Conservation (phyloP, 495 filamentous ascomycete genomes). For the Chaetomium cochliodes region DNA sequence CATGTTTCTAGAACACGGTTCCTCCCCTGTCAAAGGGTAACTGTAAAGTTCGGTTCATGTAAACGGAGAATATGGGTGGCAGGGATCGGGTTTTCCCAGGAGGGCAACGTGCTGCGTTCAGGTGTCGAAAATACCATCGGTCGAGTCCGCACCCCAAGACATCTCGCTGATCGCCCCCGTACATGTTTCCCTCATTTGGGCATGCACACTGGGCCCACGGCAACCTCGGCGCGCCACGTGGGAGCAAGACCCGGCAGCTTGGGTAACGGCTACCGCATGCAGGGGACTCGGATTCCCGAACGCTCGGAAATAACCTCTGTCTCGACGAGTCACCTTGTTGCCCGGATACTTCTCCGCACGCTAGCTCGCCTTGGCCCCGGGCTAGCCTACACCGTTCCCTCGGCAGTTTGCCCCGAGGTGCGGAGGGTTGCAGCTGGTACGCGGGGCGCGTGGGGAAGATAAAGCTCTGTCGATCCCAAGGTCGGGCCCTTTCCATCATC, state of each 20-base stretch:
- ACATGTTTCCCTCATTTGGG: too few relatives aligned
- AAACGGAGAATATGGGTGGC: too few relatives aligned
- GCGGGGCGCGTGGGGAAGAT: neutral
- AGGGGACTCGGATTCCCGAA: slow-evolving; percentile 6
- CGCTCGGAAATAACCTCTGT: neutral
- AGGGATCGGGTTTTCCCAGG: too few relatives aligned
- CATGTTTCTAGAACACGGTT: too few relatives aligned
- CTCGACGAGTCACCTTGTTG: neutral
- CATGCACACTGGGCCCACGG: too few relatives aligned
- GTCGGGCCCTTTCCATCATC: neutral
- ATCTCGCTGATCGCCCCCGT: too few relatives aligned
- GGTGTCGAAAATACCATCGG: too few relatives aligned
- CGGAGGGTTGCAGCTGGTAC: neutral
- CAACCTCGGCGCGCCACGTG: neutral
- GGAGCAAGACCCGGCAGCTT: slow-evolving; percentile 2
- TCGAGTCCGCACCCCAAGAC: too few relatives aligned
- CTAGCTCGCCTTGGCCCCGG: slow-evolving; percentile 6
- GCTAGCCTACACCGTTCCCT: neutral
- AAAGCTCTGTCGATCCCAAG: neutral
- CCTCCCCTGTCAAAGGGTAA: too few relatives aligned
- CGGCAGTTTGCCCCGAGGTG: neutral
- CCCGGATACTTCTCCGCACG: slow-evolving; percentile 12
- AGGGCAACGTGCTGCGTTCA: too few relatives aligned
- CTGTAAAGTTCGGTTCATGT: too few relatives aligned
- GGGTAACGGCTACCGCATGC: slow-evolving; percentile 13